Base-by-base conservation (phyloP, 306 rosid genomes). In the Geum urbanum region DNA sequence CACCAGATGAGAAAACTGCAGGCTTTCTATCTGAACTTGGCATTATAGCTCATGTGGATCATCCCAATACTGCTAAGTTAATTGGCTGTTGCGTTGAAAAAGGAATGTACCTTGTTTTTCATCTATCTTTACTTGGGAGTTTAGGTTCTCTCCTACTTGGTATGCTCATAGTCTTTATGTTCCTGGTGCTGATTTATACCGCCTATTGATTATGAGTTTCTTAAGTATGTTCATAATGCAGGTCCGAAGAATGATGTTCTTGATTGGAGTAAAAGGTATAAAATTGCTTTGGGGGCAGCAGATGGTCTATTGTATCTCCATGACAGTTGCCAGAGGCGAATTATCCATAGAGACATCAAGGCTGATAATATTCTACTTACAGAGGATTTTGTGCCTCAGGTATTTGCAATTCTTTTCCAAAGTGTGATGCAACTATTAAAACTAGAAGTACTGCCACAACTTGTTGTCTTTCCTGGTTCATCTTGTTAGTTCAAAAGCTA, bases 261-360 rank as follows among this genome's bases (percentile, higher is more conserved):
- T 13, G 83, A 84, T 74, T 92, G 98, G 98, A 82, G 81, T 64
- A 81, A 68, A 74, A 83, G 96, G 80, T 86, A 86, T 50, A 92
- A 76, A 68, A 89, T 92, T 39, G 77, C 83, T 27, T 22, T 86
- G 22, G 96, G 98, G 53, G 74, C 80, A 35, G 95, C 96, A 2
- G 82, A 86, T 57, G 98, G 98, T 57, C 84, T 92, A 35, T 72
- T 80, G 9, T 92, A 92, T 76, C 96, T 92, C 57, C 98, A 92
- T 74, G 92, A 89, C 66, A 62, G 61, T 75, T 89, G 96, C 74
- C 82, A 76, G 46, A 86, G 85, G 73, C 77, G 91, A 71, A 87
- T 92, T 64, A 84, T 92, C 52, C 98, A 92, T 72, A 84, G 98
- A 73, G 98, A 92, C 67, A 86, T 92, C 46, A 89, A 89, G 79